A percentile compares a stretch with the other conserved stretches of the same genome.
phyloP scores from a whole-genome alignment of 495 filamentous ascomycete species.

The Cercophora sp. region DNA sequence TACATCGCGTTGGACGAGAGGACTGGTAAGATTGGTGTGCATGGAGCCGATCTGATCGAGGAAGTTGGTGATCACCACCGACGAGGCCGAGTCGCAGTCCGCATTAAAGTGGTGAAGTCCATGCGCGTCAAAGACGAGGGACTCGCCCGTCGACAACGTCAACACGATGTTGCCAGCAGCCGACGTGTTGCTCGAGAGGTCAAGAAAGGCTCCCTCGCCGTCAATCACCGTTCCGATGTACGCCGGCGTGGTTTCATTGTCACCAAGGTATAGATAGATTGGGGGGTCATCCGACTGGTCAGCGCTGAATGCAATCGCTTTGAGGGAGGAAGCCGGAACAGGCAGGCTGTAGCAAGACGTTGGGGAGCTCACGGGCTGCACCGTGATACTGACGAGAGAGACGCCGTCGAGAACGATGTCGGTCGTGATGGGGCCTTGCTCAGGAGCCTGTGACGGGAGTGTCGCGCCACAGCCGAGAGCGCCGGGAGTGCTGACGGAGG shows the following conservation, averaged over 20 bases:
- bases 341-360: slow-evolving; percentile 21
- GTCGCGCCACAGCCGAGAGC: too few species aligned
- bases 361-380: slow-evolving; percentile 21
- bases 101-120: slow-evolving; percentile 21
- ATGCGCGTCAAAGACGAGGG: slow-evolving; percentile 17
- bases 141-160: slow-evolving; percentile 7
- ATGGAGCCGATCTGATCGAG: slow-evolving; percentile 15
- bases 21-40: neutral
- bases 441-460: too few species aligned
- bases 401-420: slow-evolving; percentile 14
- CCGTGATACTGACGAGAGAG: slow-evolving; percentile 16
- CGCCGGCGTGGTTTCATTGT: slow-evolving; percentile 17
- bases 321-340: slow-evolving; percentile 13
- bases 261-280: slow-evolving; percentile 18
- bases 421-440: slow-evolving; percentile 10
- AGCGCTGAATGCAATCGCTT: slow-evolving; percentile 13
- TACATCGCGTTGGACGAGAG: neutral
- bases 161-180: slow-evolving; percentile 13
- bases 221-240: slow-evolving; percentile 18
- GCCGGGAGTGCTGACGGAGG: neutral
- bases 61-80: slow-evolving; percentile 16
- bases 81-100: slow-evolving; percentile 12
- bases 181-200: slow-evolving; percentile 16
- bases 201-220: slow-evolving; percentile 15
- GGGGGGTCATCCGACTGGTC: slow-evolving; percentile 7